Conservation (phyloP, 208 protist species). For the Acanthamoeba triangularis region DNA sequence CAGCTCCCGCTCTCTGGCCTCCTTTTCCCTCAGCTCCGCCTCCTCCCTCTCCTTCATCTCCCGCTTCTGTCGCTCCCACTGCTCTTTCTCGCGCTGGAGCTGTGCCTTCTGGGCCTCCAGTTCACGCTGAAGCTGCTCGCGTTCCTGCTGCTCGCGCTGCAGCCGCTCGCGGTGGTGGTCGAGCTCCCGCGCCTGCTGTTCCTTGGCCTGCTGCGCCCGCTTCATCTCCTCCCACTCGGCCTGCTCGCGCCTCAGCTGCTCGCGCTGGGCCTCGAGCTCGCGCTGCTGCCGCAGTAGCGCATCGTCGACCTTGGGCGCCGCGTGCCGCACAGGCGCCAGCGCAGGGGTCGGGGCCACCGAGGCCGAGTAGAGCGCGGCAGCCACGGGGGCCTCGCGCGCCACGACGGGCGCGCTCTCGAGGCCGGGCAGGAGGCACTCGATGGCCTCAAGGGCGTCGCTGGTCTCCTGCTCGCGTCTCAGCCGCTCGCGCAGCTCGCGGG, state of each 20-base stretch:
- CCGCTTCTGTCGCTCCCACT: background rate
- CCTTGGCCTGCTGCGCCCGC: background rate
- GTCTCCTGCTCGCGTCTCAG: background rate
- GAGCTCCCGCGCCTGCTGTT: background rate
- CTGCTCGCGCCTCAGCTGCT: slow-evolving; percentile 5
- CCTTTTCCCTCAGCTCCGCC: background rate
- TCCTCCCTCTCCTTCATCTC: background rate
- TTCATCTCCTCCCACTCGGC: background rate
- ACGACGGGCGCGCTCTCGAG: background rate
- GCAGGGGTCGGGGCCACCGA: background rate
- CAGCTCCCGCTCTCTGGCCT: background rate
- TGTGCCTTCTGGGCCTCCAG: background rate
- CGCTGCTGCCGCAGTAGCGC: background rate
- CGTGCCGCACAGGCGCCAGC: no score
- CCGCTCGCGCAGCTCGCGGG: background rate
- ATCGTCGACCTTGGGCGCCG: background rate
- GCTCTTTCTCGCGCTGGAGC: background rate
- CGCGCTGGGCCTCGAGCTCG: slow-evolving; percentile 5
- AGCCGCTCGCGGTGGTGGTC: background rate
- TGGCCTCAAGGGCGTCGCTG: background rate
- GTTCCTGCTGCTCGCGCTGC: background rate
- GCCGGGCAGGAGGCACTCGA: background rate
- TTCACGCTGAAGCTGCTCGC: background rate
- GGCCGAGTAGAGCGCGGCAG: background rate
- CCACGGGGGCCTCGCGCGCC: no score